phyloP scores from a whole-genome alignment of 176 grass and related monocot genomes.

The Oryza australiensis region DNA sequence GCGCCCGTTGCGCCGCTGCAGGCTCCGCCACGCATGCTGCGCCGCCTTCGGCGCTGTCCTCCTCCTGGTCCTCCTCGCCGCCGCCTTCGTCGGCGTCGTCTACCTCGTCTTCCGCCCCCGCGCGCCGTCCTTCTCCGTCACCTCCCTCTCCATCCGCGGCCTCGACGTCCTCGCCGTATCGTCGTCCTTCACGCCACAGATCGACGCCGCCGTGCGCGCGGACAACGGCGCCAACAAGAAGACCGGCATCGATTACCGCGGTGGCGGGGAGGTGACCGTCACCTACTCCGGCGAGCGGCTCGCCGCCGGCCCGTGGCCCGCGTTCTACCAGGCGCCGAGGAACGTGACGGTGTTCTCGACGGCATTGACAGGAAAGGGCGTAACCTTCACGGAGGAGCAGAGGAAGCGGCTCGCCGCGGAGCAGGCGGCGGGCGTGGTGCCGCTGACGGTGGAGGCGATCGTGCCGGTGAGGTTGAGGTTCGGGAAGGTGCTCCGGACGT shows the following conservation, averaged over 20 bases:
- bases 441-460: slow-evolving; percentile 40
- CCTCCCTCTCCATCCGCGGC: slow-evolving; percentile 49
- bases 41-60: slow-evolving; percentile 7
- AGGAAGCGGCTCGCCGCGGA: slow-evolving; percentile 11
- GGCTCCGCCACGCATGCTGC: slow-evolving; percentile 38
- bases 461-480: slow-evolving; percentile 56
- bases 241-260: slow-evolving; percentile 64
- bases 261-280: slow-evolving; percentile 45
- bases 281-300: slow-evolving; percentile 50
- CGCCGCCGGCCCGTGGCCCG: slow-evolving; percentile 59
- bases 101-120: slow-evolving; percentile 73
- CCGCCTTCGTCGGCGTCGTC: slow-evolving; percentile 19
- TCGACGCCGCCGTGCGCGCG: slow-evolving; percentile 55
- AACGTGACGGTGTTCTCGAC: slow-evolving; percentile 60
- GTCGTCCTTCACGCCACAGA: slow-evolving; percentile 13
- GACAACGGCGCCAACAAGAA: slow-evolving; percentile 62
- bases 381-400: slow-evolving; percentile 32
- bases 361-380: slow-evolving; percentile 26
- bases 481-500: slow-evolving; percentile 54
- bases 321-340: slow-evolving; percentile 55
- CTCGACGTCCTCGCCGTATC: slow-evolving; percentile 24
- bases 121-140: slow-evolving; percentile 62
- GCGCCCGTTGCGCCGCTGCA: slow-evolving; percentile 39
- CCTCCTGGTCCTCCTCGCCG: slow-evolving; percentile 28
- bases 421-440: slow-evolving; percentile 39